phyloP scores from a whole-genome alignment of 2,329 filamentous ascomycete genomes.

The Neofusicoccum parvum region DNA sequence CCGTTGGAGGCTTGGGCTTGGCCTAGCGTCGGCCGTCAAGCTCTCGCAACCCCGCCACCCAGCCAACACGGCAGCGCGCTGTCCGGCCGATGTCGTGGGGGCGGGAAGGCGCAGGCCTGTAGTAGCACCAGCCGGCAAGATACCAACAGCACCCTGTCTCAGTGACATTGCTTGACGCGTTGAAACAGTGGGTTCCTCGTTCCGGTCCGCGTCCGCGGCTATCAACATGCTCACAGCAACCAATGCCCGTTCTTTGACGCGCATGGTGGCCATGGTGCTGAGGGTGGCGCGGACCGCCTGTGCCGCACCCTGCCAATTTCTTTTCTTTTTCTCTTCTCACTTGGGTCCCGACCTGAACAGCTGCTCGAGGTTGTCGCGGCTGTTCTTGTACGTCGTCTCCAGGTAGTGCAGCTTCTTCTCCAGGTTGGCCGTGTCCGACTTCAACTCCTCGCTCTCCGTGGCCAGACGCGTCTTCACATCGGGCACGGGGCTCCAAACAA shows the following conservation, averaged over 20 bases:
- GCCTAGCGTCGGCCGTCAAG: conserved; percentile 2
- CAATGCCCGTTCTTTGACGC: conserved; percentile 21
- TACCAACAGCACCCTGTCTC: not conserved
- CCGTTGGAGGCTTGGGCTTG: conserved; percentile 5
- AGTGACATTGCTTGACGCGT: not conserved
- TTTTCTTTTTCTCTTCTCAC: conserved; percentile 25
- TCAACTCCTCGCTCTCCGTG: conserved; percentile 72
- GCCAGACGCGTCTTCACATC: conserved; percentile 76
- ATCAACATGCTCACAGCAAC: not conserved
- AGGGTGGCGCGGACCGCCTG: conserved; percentile 24
- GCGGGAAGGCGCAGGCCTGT: not conserved
- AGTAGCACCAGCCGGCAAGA: not conserved
- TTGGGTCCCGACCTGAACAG: conserved; percentile 63
- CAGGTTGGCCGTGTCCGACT: conserved; percentile 76
- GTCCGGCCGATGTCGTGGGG: conserved; percentile 3
- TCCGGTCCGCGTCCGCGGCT: not conserved
- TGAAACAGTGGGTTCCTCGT: not conserved
- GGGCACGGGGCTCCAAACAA: conserved; percentile 74
- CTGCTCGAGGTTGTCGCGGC: conserved; percentile 84
- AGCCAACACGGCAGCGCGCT: not conserved
- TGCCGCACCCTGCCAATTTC: conserved; percentile 29
- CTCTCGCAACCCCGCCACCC: not conserved
- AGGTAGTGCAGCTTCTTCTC: conserved; percentile 90
- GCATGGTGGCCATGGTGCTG: conserved; percentile 38
- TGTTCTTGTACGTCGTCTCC: conserved; percentile 94